Base-by-base conservation (phyloP, 139 green algal genomes). In the Asterochloris erici region DNA sequence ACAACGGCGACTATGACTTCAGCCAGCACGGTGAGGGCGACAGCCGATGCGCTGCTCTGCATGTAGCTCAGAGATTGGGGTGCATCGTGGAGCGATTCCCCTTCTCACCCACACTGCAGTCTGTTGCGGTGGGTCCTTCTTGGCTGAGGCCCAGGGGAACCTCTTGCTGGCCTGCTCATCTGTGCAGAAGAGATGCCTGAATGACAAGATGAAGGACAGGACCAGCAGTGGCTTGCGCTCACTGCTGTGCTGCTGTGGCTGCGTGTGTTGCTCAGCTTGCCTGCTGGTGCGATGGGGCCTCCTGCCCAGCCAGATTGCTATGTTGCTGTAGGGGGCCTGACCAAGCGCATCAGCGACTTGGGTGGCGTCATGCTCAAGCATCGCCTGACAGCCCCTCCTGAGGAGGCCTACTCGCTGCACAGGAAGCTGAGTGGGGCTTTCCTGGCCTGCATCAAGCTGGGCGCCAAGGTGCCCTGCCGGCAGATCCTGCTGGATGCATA, bases 371-470 rank as follows among this genome's bases (percentile, higher is more conserved):
- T 99, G 95, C 84, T 99, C 11, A 93, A 96, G 87, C 92, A 99
- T 84, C 84, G 96, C 6, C 88, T 99, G 26, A 97, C 90, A 9
- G 89, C 96, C 17, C 96, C 96, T 1, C 96, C 96, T 0, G 92
- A 98, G 74, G 96, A 98, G 79, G 91, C 91, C 15, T 99, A 99
- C 93, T 96, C 89, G 12, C 88, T 99, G 71, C 96, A 99, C 86
- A 88, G 96, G 68, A 98, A 98, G 89, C 92, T 99, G 6, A 95
- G 88, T 61, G 96, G 96, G 17, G 92, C 94, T 0, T 98, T 98
- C 87, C 85, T 99, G 73, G 94, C 94, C 23, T 98, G 95, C 89
- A 98, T 99, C 86, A 98, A 98, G 93, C 89, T 99, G 16, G 87
- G 90, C 47, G 89, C 93, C 12, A 82, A 38, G 27, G 79, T 89